These are phyloP conservation scores for Drosera capensis DNA, from an alignment of 148 eudicot genomes.

Conservation along the genomic window DNA sequence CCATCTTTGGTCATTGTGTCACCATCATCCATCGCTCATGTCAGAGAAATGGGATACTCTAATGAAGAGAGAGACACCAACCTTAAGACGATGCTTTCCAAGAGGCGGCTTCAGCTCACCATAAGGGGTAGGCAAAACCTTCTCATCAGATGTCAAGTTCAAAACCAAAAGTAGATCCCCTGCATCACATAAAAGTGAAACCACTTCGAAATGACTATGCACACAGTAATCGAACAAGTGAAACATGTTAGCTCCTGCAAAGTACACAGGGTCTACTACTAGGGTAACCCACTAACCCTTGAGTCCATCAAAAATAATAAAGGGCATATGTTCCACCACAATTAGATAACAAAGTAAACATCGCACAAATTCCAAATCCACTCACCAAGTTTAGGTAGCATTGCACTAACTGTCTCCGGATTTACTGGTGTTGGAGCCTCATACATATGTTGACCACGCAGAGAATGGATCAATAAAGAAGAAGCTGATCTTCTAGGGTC, in stretches of 20 bases:
- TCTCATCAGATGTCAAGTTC: conserved; percentile 76
- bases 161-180: conserved; percentile 77
- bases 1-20: no score
- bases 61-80: conserved; percentile 14
- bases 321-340: neutral
- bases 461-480: conserved; percentile 47
- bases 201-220: neutral
- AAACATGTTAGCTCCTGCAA: no score
- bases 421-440: conserved; percentile 63
- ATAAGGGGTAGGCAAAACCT: conserved; percentile 76
- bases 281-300: no score
- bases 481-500: conserved; percentile 82
- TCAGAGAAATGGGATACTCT: no score
- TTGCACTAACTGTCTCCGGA: conserved; percentile 84
- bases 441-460: conserved; percentile 64
- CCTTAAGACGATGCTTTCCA: conserved; percentile 95
- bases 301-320: no score
- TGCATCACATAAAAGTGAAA: conserved; percentile 15
- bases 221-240: no score
- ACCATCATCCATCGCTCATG: no score
- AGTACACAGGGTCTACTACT: no score
- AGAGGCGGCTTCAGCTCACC: conserved; percentile 92
- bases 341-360: neutral
- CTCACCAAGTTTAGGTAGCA: conserved; percentile 96
- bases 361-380: conserved; percentile 3